Percentiles rank a stretch among this genome's conserved stretches.
Evolutionary conservation across 1,284 basidiomycete genomes (phyloP).

Genomic region (Takashimella koratensis): DNA sequence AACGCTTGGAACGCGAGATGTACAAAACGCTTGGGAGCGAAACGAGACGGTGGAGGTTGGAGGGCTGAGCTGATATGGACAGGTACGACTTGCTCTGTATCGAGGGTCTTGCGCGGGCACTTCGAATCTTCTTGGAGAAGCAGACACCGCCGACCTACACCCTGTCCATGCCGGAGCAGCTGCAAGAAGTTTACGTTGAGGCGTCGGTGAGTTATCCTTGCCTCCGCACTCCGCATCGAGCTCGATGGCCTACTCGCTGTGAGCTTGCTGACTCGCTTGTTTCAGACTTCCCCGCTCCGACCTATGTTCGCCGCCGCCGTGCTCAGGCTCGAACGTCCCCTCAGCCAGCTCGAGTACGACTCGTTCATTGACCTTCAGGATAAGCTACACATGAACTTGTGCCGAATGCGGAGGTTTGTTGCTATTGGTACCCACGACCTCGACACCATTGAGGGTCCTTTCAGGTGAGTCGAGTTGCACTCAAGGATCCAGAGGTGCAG

Average conservation of each 20-base stretch:
- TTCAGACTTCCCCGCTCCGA: conserved; percentile 71
- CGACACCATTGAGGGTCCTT: conserved; percentile 80
- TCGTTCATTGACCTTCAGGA: conserved; percentile 99
- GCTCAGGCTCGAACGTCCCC: conserved; percentile 76
- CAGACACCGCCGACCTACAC: conserved; percentile 68
- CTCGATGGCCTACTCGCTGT: too few relatives aligned
- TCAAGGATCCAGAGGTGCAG: too few relatives aligned
- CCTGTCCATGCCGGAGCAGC: conserved; percentile 61
- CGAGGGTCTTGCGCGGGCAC: conserved; percentile 87
- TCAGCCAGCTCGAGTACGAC: conserved; percentile 84
- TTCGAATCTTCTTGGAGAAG: conserved; percentile 80
- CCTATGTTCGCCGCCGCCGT: conserved; percentile 89
- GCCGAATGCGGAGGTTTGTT: conserved; percentile 82
- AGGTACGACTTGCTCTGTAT: conserved; percentile 98
- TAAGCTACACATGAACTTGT: conserved; percentile 96
- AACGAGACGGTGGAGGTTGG: background rate
- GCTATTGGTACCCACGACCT: conserved; percentile 98
- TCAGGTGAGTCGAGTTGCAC: conserved; percentile 58
- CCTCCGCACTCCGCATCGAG: conserved; percentile 2
- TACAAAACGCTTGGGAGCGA: too few relatives aligned
- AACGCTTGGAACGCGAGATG: too few relatives aligned
- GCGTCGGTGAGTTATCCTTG: conserved; percentile 59
- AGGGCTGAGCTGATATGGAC: conserved; percentile 4
- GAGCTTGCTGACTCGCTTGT: conserved; percentile 60
- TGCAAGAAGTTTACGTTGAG: conserved; percentile 66